A percentile compares a stretch with the other conserved stretches of the same genome.
These are phyloP conservation scores for Metschnikowia kofuensis DNA, from an alignment of 805 yeast species.

Conservation along the genomic window DNA sequence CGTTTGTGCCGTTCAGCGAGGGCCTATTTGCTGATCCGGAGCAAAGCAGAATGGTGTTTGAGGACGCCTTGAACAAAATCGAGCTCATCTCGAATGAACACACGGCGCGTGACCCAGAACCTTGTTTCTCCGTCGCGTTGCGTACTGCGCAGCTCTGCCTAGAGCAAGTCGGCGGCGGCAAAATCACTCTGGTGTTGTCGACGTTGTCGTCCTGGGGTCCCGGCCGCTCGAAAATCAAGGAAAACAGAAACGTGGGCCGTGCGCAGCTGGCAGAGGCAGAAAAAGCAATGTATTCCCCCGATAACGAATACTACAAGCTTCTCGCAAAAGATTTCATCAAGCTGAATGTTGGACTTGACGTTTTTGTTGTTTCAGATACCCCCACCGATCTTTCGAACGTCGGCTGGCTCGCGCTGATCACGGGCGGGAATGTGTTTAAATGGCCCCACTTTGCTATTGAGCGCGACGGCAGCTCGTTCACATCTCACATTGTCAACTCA, in stretches of 20 bases:
- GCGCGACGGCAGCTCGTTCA: constrained; percentile 66
- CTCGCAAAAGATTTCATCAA: constrained; percentile 55
- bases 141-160: constrained; percentile 64
- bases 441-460: constrained; percentile 67
- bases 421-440: constrained; percentile 68
- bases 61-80: constrained; percentile 61
- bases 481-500: constrained; percentile 55
- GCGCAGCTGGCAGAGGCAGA: constrained; percentile 41
- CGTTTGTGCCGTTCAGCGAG: constrained; percentile 73
- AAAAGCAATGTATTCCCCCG: constrained; percentile 55
- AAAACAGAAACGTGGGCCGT: constrained; percentile 38
- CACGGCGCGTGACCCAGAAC: constrained; percentile 48
- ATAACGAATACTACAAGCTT: constrained; percentile 57
- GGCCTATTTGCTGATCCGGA: constrained; percentile 82
- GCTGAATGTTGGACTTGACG: constrained; percentile 69
- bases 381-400: constrained; percentile 72
- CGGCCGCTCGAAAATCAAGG: constrained; percentile 57
- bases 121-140: constrained; percentile 78
- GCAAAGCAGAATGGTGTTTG: constrained; percentile 61
- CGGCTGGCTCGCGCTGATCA: constrained; percentile 59
- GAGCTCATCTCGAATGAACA: constrained; percentile 45
- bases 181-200: constrained; percentile 65
- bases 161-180: constrained; percentile 74
- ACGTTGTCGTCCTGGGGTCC: constrained; percentile 79
- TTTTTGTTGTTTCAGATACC: constrained; percentile 63